Evolutionary conservation across 768 basidiomycete species (phyloP), one percentile per base, ranked within the genome.

Genomic region (Grammothele lineata): DNA sequence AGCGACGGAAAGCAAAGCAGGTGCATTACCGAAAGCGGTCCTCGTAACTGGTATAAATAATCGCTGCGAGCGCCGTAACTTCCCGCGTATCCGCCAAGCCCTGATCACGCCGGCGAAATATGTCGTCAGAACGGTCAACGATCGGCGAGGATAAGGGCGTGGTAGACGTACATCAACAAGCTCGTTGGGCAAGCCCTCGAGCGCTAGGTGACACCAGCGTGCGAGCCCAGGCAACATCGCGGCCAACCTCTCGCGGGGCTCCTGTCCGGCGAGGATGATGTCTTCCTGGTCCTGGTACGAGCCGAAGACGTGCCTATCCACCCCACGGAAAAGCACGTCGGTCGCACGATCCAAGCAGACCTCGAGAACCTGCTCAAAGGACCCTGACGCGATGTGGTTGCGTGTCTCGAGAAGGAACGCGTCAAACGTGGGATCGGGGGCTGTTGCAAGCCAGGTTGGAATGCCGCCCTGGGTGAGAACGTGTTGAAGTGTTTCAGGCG

Each of bases 211-310:
- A 57, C 83, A 84, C 90, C 92, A 92, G 47, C 80, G 70, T 45
- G 86, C 81, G 34, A 96, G 67, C 1, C 80, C 85, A 4, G 92
- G 93, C 23, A 97, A 66, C 55, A 95, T 66, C 5, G 83, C 81
- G 12, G 91, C 94, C 12, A 96, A 64, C 37, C 87, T 70, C 40
- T 89, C 77, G 55, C 76, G 73, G 40, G 73, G 62, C 23, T 75
- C 76, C 36, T 72, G 63, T 15, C 34, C 70, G 33, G 51, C 51
- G 25, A 53, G 43, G n/a, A 17, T 34, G 23, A 25, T 35, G 35
- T 59, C 60, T 21, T 59, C 64, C 17, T 50, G 43, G 4, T 58
- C 57, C 1, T 53, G 50, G 22, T 48, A 35, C 5, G 52, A 51
- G 6, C 59, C 37, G 58, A 89, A 93, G 21, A 90, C 74, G 15